Percentiles rank a stretch among this genome's conserved stretches.
Evolutionary conservation across 2,329 filamentous ascomycete genomes (phyloP).

Genomic region (Alternaria sp.): DNA sequence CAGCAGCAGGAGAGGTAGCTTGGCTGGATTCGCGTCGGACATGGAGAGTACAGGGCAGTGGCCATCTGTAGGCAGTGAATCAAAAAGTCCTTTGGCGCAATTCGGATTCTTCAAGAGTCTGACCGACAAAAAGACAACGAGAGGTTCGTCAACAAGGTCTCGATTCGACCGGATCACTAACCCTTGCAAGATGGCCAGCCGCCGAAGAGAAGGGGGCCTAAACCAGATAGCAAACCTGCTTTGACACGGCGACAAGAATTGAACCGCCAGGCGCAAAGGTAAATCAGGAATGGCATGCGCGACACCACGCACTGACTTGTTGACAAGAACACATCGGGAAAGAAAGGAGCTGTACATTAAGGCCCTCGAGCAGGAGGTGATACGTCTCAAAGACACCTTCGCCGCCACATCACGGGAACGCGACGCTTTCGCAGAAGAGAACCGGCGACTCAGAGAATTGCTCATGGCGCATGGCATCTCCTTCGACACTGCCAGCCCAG

Average conservation of each 20-base stretch:
- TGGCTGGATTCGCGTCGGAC: slow-evolving; percentile 48
- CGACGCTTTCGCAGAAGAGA: slow-evolving; percentile 78
- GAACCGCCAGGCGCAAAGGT: slow-evolving; percentile 96
- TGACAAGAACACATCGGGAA: slow-evolving; percentile 86
- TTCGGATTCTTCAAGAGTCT: slow-evolving; percentile 70
- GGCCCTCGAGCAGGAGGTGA: slow-evolving; percentile 87
- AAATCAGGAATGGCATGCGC: slow-evolving; percentile 31
- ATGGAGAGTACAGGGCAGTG: slow-evolving; percentile 51
- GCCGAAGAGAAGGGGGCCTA: slow-evolving; percentile 89
- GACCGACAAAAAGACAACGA: slow-evolving; percentile 76
- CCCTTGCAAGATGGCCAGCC: slow-evolving; percentile 74
- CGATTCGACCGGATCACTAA: slow-evolving; percentile 13
- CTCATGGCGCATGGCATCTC: slow-evolving; percentile 67
- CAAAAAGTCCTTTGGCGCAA: slow-evolving; percentile 50
- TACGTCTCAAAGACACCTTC: slow-evolving; percentile 86
- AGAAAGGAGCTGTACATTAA: slow-evolving; percentile 97
- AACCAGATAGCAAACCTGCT: slow-evolving; percentile 95
- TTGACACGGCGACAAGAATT: slow-evolving; percentile 90
- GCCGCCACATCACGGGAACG: slow-evolving; percentile 77
- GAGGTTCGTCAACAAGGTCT: slow-evolving; percentile 62
- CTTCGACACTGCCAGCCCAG: slow-evolving; percentile 57
- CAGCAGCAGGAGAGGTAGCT: slow-evolving; percentile 46
- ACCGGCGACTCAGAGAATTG: slow-evolving; percentile 73
- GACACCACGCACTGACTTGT: slow-evolving; percentile 24
- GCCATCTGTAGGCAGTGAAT: slow-evolving; percentile 49